phyloP scores from a whole-genome alignment of 345 rosid genomes.

The Eucalyptus marginata region DNA sequence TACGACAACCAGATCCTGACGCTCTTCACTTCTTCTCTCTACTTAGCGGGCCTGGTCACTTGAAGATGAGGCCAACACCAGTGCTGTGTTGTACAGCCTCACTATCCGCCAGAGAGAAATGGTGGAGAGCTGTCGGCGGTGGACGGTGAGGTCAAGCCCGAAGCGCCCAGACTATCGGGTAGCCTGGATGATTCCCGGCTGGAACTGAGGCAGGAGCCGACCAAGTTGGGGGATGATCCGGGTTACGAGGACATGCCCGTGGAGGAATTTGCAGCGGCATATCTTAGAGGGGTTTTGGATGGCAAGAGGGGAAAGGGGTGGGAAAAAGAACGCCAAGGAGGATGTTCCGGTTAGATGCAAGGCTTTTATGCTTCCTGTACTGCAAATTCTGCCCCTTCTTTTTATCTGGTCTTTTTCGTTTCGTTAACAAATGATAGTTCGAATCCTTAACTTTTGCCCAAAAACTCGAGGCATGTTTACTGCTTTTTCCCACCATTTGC shows the following conservation, averaged over 20 bases:
- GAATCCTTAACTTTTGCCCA: background rate
- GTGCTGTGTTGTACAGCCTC: constrained; percentile 38
- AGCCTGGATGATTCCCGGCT: constrained; percentile 12
- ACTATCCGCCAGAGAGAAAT: constrained; percentile 18
- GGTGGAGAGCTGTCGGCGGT: background rate
- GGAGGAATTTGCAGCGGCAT: constrained; percentile 53
- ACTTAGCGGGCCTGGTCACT: constrained; percentile 65
- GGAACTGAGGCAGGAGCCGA: constrained; percentile 29
- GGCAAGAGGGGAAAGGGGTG: constrained; percentile 71
- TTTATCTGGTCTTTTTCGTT: background rate
- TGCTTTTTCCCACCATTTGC: background rate
- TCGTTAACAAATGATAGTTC: background rate
- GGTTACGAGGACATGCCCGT: constrained; percentile 55
- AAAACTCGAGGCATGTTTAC: background rate
- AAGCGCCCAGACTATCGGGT: background rate
- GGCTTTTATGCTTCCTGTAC: background rate
- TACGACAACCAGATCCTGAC: constrained; percentile 68
- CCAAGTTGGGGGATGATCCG: constrained; percentile 47
- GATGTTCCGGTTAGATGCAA: background rate
- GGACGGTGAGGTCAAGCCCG: background rate
- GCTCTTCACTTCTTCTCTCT: constrained; percentile 74
- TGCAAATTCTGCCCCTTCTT: background rate
- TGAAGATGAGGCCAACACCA: background rate
- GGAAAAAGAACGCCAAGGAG: constrained; percentile 34
- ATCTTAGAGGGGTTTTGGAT: constrained; percentile 68